Conservation (phyloP, 1,284 basidiomycete genomes). For the Cryptococcus hybrid region DNA sequence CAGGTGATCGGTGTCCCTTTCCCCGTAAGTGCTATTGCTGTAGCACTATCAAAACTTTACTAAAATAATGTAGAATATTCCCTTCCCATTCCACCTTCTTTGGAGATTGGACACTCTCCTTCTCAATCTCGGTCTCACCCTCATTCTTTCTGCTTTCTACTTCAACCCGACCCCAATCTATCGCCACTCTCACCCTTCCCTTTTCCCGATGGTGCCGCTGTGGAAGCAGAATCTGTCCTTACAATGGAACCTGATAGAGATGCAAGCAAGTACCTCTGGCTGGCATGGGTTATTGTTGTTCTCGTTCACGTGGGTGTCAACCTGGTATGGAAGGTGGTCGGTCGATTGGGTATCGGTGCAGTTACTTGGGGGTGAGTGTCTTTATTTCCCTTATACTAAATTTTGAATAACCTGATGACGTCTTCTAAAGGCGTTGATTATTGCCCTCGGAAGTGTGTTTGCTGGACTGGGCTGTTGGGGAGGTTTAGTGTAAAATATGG, state of each 20-base stretch:
- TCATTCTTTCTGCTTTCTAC: conserved; percentile 48
- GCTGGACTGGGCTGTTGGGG: conserved; percentile 49
- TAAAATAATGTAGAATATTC: conserved; percentile 35
- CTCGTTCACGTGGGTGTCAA: conserved; percentile 36
- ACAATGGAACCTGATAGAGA: conserved; percentile 8
- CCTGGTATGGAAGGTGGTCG: conserved; percentile 45
- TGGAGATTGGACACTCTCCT: conserved; percentile 51
- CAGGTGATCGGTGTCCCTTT: conserved; percentile 45
- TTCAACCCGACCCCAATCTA: conserved; percentile 47
- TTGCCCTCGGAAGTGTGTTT: conserved; percentile 48
- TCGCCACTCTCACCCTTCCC: conserved; percentile 16
- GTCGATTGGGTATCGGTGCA: conserved; percentile 44
- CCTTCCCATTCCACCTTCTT: conserved; percentile 45
- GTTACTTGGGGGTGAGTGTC: conserved; percentile 51
- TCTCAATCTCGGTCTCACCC: conserved; percentile 50
- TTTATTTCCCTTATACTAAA: neutral
- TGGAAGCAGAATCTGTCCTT: neutral
- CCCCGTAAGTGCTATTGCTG: conserved; percentile 28
- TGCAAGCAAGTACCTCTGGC: conserved; percentile 28
- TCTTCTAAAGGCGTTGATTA: conserved; percentile 41
- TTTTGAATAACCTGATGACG: neutral
- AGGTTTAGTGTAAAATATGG: conserved; percentile 37
- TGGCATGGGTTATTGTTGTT: conserved; percentile 37
- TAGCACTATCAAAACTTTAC: neutral
- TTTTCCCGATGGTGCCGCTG: neutral